A percentile compares a stretch with the other conserved stretches of the same genome.
These are phyloP conservation scores for Rhynchosporium graminicola DNA, from an alignment of 2,329 filamentous ascomycete genomes.

Conservation along the genomic window DNA sequence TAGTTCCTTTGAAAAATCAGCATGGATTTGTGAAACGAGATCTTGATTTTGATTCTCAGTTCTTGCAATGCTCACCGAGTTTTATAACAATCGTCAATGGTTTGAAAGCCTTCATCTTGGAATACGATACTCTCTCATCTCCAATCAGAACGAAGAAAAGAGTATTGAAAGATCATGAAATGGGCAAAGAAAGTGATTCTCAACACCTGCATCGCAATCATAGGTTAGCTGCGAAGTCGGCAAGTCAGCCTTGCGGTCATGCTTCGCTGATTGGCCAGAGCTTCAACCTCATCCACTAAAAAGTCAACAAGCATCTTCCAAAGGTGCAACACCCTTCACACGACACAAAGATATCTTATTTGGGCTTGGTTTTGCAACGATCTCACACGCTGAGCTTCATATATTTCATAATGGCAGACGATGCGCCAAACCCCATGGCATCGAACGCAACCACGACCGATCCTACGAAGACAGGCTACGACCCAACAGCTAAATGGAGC, in stretches of 20 bases:
- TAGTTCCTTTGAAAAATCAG: constrained; percentile 67
- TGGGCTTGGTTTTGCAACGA: neutral
- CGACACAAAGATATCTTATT: neutral
- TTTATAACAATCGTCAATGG: constrained; percentile 69
- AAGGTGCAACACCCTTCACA: constrained; percentile 1
- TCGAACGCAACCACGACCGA: constrained; percentile 48
- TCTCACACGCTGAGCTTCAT: neutral
- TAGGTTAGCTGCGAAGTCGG: constrained; percentile 15
- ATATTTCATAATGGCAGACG: constrained; percentile 21
- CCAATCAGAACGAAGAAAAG: neutral
- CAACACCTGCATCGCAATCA: neutral
- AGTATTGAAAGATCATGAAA: neutral
- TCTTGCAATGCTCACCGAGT: constrained; percentile 51
- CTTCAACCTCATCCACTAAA: constrained; percentile 4
- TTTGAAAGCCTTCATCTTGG: constrained; percentile 53
- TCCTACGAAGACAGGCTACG: constrained; percentile 62
- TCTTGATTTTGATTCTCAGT: neutral
- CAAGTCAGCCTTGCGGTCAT: constrained; percentile 12
- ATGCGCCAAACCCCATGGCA: constrained; percentile 11
- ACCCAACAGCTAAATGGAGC: constrained; percentile 66
- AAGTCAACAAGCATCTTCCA: constrained; percentile 2
- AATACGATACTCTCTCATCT: constrained; percentile 2
- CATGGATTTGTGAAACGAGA: constrained; percentile 17
- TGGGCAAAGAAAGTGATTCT: neutral
- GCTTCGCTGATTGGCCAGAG: constrained; percentile 2